phyloP scores from a whole-genome alignment of 2,329 filamentous ascomycete genomes.

The Akanthomyces muscarius region DNA sequence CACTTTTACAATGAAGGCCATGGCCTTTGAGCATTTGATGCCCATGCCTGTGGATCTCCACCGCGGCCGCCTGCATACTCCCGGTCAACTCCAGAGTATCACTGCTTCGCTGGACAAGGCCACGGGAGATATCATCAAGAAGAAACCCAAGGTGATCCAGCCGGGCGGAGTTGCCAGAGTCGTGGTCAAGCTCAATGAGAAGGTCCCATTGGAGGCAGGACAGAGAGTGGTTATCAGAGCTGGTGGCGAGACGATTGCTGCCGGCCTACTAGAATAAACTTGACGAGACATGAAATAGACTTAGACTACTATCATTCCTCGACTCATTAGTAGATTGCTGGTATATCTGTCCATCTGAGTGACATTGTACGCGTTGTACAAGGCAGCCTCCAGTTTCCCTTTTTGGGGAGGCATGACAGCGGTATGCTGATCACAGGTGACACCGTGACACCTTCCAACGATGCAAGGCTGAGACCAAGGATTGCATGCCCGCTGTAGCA shows the following conservation, averaged over 20 bases:
- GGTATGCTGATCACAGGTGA: background rate
- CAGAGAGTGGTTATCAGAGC: constrained; percentile 76
- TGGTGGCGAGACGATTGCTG: constrained; percentile 79
- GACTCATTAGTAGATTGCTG: background rate
- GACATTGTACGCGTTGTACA: background rate
- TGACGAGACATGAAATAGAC: constrained; percentile 13
- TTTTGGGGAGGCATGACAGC: background rate
- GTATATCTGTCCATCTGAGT: background rate
- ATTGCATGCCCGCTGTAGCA: background rate
- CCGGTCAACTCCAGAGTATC: constrained; percentile 69
- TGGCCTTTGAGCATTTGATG: constrained; percentile 85
- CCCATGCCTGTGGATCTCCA: constrained; percentile 90
- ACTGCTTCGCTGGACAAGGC: constrained; percentile 73
- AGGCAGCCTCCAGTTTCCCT: background rate
- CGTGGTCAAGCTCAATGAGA: constrained; percentile 66
- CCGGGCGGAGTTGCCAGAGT: constrained; percentile 75
- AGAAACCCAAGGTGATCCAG: constrained; percentile 78
- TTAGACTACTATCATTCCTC: background rate
- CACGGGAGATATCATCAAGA: constrained; percentile 71
- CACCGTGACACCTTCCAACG: background rate
- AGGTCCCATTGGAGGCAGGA: constrained; percentile 75
- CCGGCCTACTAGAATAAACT: constrained; percentile 71
- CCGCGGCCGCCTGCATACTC: constrained; percentile 73
- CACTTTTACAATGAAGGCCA: constrained; percentile 74
- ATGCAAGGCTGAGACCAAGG: background rate